Evolutionary conservation across 371 early-diverging fungal genomes (phyloP), one percentile per base, ranked within the genome.

Genomic region (Mucor ambiguus): DNA sequence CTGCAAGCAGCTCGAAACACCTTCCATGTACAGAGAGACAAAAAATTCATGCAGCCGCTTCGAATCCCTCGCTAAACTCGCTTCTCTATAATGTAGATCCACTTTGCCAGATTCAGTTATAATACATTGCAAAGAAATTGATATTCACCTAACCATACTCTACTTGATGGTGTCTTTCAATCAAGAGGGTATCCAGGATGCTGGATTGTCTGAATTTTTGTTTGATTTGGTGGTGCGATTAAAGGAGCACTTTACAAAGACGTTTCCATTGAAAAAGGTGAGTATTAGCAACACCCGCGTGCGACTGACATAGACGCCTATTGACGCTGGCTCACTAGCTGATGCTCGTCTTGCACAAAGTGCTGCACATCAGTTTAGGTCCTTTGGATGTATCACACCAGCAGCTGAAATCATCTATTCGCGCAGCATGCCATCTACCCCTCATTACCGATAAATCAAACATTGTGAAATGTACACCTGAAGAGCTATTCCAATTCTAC

Each of bases 251-350:
- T 88, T 90, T 70, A 74, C 87, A 29, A 90, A 90, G 69, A 79
- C 86, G 62, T 93, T 90, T 77, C 94, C 93, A 0, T 88, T 92
- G 9, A 93, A 92, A 69, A 92, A 93, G 87, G 93, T 90, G n/a
- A n/a, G n/a, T n/a, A n/a, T n/a, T n/a, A 33, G 44, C n/a, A 20
- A n/a, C 44, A 43, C 4, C 44, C 33, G 0, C n/a, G 14, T 55
- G 18, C 29, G 41, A 26, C 2, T n/a, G 2, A 30, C 26, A 10
- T 3, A 41, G 11, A 41, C 14, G 20, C 6, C 20, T 32, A 41
- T 24, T 32, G n/a, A 58, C 16, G 10, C 16, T 2, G 8, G 22
- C 22, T 54, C 8, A 22, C 43, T 61, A 92, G 91, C 79, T 94
- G 41, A 75, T 92, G 24, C 71, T 92, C 3, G 64, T 87, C 11